Conservation (phyloP, 495 filamentous ascomycete species). For the Lasiosphaeria miniovina region DNA sequence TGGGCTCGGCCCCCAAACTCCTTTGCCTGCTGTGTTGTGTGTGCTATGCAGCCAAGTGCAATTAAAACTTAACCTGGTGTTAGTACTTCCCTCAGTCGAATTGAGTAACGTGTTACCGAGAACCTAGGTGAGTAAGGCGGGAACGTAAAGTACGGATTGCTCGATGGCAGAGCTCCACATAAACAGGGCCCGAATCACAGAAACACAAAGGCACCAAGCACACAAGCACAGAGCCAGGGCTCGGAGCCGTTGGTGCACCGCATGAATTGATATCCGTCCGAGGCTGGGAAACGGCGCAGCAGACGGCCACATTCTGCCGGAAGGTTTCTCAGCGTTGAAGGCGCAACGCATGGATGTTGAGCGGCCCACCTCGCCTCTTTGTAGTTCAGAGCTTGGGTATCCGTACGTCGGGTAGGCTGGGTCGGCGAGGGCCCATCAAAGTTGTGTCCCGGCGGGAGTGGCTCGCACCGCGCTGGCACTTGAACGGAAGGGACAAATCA, state of each 20-base stretch:
- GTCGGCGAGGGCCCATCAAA: too few relatives aligned
- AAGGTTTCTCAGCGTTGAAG: background rate
- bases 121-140: too few relatives aligned
- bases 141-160: background rate
- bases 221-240: background rate
- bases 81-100: too few relatives aligned
- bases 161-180: background rate
- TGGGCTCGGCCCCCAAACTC: background rate
- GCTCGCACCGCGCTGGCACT: too few relatives aligned
- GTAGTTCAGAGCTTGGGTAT: too few relatives aligned
- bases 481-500: background rate
- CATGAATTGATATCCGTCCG: background rate
- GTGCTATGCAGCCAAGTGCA: too few relatives aligned
- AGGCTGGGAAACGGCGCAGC: background rate
- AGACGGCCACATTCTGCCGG: background rate
- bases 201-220: background rate
- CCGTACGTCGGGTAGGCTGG: too few relatives aligned
- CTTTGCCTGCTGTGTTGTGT: background rate
- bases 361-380: too few relatives aligned
- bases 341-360: background rate
- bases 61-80: too few relatives aligned
- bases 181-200: background rate
- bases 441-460: too few relatives aligned
- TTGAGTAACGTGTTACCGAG: too few relatives aligned
- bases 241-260: conserved; percentile 1